These are phyloP conservation scores for Phytophthora europaea DNA, from an alignment of 352 stramenopile species.

Conservation along the genomic window DNA sequence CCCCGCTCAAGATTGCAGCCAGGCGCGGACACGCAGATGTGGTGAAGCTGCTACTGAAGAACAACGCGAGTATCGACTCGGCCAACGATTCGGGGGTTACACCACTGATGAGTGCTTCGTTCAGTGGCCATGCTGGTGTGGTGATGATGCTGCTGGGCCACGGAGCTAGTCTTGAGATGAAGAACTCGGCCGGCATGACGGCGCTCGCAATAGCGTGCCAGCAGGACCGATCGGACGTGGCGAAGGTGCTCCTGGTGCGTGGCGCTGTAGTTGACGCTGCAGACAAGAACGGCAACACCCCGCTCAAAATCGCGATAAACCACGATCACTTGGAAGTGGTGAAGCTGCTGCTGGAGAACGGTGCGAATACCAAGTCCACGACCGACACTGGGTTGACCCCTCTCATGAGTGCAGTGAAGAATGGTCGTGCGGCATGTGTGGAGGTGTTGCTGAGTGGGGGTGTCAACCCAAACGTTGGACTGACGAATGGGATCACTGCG, in stretches of 20 bases:
- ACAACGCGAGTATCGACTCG: not conserved
- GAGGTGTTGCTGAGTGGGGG: slow-evolving; percentile 5
- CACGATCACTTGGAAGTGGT: slow-evolving; percentile 9
- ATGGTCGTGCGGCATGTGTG: slow-evolving; percentile 6
- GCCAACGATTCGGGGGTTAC: not conserved
- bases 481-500: not conserved
- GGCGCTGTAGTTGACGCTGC: not conserved
- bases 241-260: not conserved
- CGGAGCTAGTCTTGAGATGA: not conserved
- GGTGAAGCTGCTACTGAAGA: slow-evolving; percentile 7
- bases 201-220: slow-evolving; percentile 4
- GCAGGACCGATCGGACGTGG: not conserved
- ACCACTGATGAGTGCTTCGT: not conserved
- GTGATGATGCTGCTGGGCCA: not conserved
- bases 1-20: slow-evolving; percentile 11
- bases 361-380: not conserved
- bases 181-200: not conserved
- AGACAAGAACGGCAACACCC: slow-evolving; percentile 5
- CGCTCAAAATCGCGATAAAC: slow-evolving; percentile 7
- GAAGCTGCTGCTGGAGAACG: not conserved
- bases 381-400: not conserved
- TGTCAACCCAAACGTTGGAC: not conserved
- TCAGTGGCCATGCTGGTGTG: not conserved
- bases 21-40: not conserved
- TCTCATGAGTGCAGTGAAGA: slow-evolving; percentile 3